Conservation (phyloP, 176 grass and related monocot genomes). For the Dendrocalamus sinicus region DNA sequence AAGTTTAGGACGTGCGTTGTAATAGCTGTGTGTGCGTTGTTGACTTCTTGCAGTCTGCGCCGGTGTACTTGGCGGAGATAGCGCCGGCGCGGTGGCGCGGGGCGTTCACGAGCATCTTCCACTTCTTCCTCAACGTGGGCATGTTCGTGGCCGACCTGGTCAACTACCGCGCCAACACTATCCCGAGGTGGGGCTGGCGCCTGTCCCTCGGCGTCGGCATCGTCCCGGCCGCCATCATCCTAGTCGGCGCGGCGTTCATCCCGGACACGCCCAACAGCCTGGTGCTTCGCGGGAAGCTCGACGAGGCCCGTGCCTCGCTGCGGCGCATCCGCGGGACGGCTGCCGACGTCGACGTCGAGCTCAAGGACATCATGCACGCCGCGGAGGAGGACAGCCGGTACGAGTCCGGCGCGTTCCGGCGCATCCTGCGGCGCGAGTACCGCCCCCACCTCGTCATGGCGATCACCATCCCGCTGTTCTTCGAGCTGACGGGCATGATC, state of each 20-base stretch:
- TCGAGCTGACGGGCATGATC: slow-evolving; percentile 65
- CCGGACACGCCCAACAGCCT: slow-evolving; percentile 62
- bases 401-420: slow-evolving; percentile 32
- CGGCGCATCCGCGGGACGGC: slow-evolving; percentile 36
- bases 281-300: slow-evolving; percentile 29
- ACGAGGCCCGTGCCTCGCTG: slow-evolving; percentile 45
- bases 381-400: slow-evolving; percentile 33
- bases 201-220: slow-evolving; percentile 51
- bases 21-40: not conserved
- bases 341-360: slow-evolving; percentile 32
- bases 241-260: slow-evolving; percentile 40
- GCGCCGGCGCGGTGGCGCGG: slow-evolving; percentile 58
- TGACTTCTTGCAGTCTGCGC: slow-evolving; percentile 34
- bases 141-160: slow-evolving; percentile 49
- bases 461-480: slow-evolving; percentile 56
- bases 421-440: slow-evolving; percentile 45
- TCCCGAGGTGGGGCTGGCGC: slow-evolving; percentile 49
- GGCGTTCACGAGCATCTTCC: slow-evolving; percentile 56
- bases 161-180: slow-evolving; percentile 56
- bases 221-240: slow-evolving; percentile 43
- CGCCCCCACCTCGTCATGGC: slow-evolving; percentile 49
- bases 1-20: not conserved
- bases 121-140: slow-evolving; percentile 49
- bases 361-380: slow-evolving; percentile 51
- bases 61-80: slow-evolving; percentile 62